These are phyloP conservation scores for Lathyrus sativus DNA, from an alignment of 306 rosid species.

Conservation along the genomic window DNA sequence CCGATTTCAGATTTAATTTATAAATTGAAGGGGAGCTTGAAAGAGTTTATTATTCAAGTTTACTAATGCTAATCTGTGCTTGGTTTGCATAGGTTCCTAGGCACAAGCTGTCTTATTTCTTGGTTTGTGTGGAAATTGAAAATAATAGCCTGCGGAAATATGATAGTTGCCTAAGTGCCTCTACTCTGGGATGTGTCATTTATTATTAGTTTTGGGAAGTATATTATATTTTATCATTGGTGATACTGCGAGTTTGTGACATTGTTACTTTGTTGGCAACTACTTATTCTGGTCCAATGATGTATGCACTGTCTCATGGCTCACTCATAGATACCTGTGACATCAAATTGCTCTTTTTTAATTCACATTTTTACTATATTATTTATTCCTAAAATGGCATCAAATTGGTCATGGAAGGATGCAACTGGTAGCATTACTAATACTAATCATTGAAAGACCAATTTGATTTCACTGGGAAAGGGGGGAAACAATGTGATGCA, in stretches of 20 bases:
- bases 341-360: conserved; percentile 16
- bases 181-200: conserved; percentile 8
- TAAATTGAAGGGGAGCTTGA: neutral
- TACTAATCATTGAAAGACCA: conserved; percentile 9
- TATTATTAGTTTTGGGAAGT: conserved; percentile 9
- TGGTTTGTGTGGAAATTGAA: conserved; percentile 9
- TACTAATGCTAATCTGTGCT: neutral
- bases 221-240: neutral
- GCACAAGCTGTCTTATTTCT: conserved; percentile 16
- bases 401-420: conserved; percentile 12
- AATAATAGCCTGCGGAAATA: neutral
- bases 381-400: neutral
- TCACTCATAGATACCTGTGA: neutral
- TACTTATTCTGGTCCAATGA: conserved; percentile 1
- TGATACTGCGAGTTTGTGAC: conserved; percentile 14
- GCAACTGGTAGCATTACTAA: neutral
- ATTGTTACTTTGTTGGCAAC: neutral
- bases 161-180: conserved; percentile 19
- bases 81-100: conserved; percentile 25
- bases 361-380: neutral
- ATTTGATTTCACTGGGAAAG: neutral
- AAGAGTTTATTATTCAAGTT: neutral
- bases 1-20: conserved; percentile 19
- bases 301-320: neutral
- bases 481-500: conserved; percentile 12